Evolutionary conservation across 83 land plant species (phyloP), one percentile per base, ranked within the genome.

Genomic region (Picea abies): DNA sequence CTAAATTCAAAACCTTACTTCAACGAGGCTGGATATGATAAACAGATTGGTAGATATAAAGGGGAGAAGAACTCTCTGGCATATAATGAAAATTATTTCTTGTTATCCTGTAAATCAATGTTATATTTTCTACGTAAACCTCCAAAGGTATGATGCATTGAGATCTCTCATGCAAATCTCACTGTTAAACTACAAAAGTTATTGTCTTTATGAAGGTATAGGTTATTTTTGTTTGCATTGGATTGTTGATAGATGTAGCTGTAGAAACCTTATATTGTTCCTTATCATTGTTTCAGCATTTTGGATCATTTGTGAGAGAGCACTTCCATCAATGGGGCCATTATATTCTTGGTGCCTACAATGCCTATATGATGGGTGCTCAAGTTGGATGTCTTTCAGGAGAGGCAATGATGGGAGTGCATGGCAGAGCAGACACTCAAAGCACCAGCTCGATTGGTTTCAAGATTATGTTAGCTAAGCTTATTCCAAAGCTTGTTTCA

Each of bases 21-120:
- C 86, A 97, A 97, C 80, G 98, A 97, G 87, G 98, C 98, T 32
- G 98, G 99, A 67, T 96, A 94, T 82, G 98, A 96, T 68, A 81
- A 81, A 60, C 96, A 94, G 72, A 82, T 92, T 29, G 99, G 98
- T 11, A 88, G 87, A 62, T 84, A 83, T 22, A 97, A 94, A 83
- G 99, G 95, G 56, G 99, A 96, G 88, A 97, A 90, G 82, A 97
- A 97, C 76, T 94, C 99, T 4, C 67, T 93, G 3, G 90, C 89
- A 63, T 97, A 97, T 86, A 95, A 94, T 81, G 99, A 96, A 79
- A 96, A 96, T 80, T 90, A 92, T 22, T 94, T 94, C 87, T 84
- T 97, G 47, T 82, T 91, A 10, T 90, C 92, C 60, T 93, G 94
- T 90, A 96, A 91, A 71, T 89, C 98, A 29, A 97, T 96, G 93